A percentile compares a stretch with the other conserved stretches of the same genome.
Evolutionary conservation across 2,329 filamentous ascomycete species (phyloP).

Genomic region (Monilinia laxa): DNA sequence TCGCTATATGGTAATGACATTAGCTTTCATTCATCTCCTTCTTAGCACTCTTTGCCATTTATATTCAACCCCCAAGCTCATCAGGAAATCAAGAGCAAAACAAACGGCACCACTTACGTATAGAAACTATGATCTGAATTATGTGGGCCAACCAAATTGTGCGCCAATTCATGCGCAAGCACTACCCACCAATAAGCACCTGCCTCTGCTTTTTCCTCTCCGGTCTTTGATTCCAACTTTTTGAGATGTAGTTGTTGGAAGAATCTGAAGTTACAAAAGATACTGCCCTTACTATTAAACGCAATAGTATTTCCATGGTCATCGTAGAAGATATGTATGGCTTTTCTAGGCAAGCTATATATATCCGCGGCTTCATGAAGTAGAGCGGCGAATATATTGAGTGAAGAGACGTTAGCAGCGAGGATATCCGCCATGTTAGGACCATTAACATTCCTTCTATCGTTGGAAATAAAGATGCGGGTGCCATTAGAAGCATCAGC

Average conservation of each 20-base stretch:
- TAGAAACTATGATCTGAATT: conserved; percentile 80
- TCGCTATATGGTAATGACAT: conserved; percentile 50
- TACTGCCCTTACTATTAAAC: conserved; percentile 82
- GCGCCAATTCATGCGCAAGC: conserved; percentile 91
- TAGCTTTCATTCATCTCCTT: not conserved
- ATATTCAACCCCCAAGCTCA: too few relatives aligned
- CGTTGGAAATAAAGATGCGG: conserved; percentile 67
- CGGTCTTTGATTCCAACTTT: conserved; percentile 43
- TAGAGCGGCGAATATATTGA: conserved; percentile 69
- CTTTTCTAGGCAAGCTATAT: conserved; percentile 67
- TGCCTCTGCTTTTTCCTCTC: conserved; percentile 62
- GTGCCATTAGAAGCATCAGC: conserved; percentile 70
- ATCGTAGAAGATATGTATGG: conserved; percentile 87
- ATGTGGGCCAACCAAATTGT: conserved; percentile 82
- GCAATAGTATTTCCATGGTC: conserved; percentile 78
- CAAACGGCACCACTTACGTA: conserved; percentile 51
- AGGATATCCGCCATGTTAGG: conserved; percentile 58
- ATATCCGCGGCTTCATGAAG: conserved; percentile 68
- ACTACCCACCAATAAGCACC: conserved; percentile 91
- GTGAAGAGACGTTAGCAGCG: conserved; percentile 54
- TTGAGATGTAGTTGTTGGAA: conserved; percentile 74
- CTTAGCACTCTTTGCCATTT: not conserved
- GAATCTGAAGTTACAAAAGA: conserved; percentile 93
- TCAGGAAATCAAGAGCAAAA: not conserved
- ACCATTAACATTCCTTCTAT: conserved; percentile 47